Base-by-base conservation (phyloP, 163 green algal species). In the Scenedesmus sp. region DNA sequence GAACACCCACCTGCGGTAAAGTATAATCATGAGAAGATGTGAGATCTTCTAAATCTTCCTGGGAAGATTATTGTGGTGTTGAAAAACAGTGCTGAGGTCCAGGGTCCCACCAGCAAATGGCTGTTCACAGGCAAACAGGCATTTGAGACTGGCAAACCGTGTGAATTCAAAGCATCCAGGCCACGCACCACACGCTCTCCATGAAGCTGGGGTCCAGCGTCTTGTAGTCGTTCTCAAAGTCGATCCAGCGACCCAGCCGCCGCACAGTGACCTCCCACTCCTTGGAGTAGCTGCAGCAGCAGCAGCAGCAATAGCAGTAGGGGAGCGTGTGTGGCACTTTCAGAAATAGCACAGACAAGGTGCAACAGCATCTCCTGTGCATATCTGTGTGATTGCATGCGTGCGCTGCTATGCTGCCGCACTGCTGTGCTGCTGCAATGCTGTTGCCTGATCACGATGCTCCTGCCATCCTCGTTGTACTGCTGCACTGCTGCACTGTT, bases 221-320 rank as follows among this genome's bases (percentile, higher is more conserved):
- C 94, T 99, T 99, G 97, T 99, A 99, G 94, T 99, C 98, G 90
- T 99, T 99, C 88, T 99, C 92, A 91, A 99, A 99, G 94, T 99
- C 98, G 92, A 99, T 99, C 98, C 98, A 99, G 59, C 98, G 96
- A 0, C 98, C 98, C 54, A 99, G 93, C 54, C 98, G 96, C 74
- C 95, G 96, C 66, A 99, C 96, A 3, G 97, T 99, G 83, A 94
- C 96, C 94, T 99, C 96, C 98, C 98, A 99, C 92, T 99, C 98
- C 60, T 96, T 95, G 9, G 97, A 97, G 94, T 99, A 99, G 87
- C 97, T 98, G 94, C 12, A 18, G 60, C 12, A 5, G 66, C 23
- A 57, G 18, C 8, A 60, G 73, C 57, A 86, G 18, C 82, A 83
- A 91, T 7, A 13, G 34, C 56, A 62, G 77, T 23, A 82, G 74